Percentiles rank a stretch among this genome's conserved stretches.
Conservation (phyloP, 2,329 filamentous ascomycete species). For the Didymella glomerata region DNA sequence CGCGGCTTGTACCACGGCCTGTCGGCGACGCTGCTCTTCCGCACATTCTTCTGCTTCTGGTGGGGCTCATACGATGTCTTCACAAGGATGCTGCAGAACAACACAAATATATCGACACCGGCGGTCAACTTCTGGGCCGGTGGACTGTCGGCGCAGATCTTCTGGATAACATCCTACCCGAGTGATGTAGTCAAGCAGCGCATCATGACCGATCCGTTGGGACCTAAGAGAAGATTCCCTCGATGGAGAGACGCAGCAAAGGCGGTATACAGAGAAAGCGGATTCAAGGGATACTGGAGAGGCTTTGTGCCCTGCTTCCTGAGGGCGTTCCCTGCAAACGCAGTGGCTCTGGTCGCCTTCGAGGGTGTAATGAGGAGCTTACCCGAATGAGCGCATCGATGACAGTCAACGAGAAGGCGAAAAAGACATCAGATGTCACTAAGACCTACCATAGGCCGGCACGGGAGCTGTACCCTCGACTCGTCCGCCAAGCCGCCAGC, state of each 20-base stretch:
- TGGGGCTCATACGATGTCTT: slow-evolving; percentile 95
- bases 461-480: background rate
- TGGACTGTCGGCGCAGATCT: slow-evolving; percentile 89
- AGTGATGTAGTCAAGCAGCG: slow-evolving; percentile 94
- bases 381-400: slow-evolving; percentile 34
- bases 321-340: slow-evolving; percentile 94
- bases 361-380: slow-evolving; percentile 81
- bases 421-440: background rate
- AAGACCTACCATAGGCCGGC: background rate
- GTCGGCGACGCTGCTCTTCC: slow-evolving; percentile 83
- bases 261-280: slow-evolving; percentile 78
- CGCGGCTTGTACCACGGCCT: slow-evolving; percentile 86
- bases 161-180: slow-evolving; percentile 93
- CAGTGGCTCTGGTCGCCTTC: slow-evolving; percentile 90
- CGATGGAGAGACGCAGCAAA: slow-evolving; percentile 82
- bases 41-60: slow-evolving; percentile 97
- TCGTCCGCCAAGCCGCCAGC: slow-evolving; percentile 11
- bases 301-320: slow-evolving; percentile 95
- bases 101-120: slow-evolving; percentile 76
- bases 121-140: slow-evolving; percentile 97
- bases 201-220: slow-evolving; percentile 94
- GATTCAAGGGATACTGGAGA: slow-evolving; percentile 84
- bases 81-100: slow-evolving; percentile 69
- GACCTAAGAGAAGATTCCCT: slow-evolving; percentile 67
- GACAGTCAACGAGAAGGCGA: background rate